Conservation (phyloP, 768 basidiomycete species). For the Cystofilobasidium ferigula region DNA sequence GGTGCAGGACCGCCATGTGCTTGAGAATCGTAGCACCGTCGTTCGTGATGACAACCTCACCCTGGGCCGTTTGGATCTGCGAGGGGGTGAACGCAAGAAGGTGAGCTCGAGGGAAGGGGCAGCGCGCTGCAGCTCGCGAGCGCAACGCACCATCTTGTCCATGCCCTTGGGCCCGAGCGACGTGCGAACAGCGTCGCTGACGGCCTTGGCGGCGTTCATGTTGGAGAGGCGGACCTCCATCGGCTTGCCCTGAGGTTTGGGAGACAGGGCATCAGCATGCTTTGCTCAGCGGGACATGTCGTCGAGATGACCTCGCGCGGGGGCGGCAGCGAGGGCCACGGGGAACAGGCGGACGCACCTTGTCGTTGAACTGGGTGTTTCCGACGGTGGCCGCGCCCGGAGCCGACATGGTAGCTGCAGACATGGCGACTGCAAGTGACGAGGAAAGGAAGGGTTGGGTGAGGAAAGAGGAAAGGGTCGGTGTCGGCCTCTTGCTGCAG, state of each 20-base stretch:
- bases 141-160: slow-evolving; percentile 82
- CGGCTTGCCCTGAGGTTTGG: slow-evolving; percentile 66
- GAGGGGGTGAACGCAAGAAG: slow-evolving; percentile 11
- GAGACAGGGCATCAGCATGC: background rate
- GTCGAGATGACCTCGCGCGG: background rate
- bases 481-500: too few relatives aligned
- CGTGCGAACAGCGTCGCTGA: slow-evolving; percentile 93
- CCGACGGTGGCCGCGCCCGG: slow-evolving; percentile 31
- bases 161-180: slow-evolving; percentile 94
- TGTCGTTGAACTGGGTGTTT: slow-evolving; percentile 31
- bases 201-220: slow-evolving; percentile 91
- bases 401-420: slow-evolving; percentile 16
- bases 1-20: slow-evolving; percentile 83
- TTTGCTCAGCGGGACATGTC: background rate
- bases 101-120: background rate
- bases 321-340: background rate
- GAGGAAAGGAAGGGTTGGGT: background rate
- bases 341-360: slow-evolving; percentile 24
- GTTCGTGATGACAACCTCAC: slow-evolving; percentile 95
- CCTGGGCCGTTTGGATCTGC: slow-evolving; percentile 90
- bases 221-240: slow-evolving; percentile 96
- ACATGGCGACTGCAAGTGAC: background rate
- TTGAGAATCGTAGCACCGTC: slow-evolving; percentile 97
- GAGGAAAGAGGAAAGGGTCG: slow-evolving; percentile 6
- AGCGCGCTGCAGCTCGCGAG: background rate